Percentiles rank a stretch among this genome's conserved stretches.
Evolutionary conservation across 192 early-diverging fungal genomes (phyloP).

Genomic region (Umbelopsis vinacea): DNA sequence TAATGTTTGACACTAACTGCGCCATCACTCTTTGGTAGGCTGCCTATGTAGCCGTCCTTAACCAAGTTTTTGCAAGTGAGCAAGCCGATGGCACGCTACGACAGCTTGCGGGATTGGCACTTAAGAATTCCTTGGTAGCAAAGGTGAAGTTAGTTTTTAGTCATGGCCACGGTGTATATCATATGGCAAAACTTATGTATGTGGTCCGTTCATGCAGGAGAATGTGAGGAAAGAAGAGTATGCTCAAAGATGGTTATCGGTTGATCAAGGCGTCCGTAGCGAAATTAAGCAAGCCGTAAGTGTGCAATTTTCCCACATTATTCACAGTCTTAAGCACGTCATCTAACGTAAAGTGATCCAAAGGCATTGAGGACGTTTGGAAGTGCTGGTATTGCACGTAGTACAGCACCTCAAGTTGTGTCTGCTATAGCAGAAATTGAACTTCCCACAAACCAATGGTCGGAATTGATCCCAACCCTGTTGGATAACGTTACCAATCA

Average conservation of each 20-base stretch:
- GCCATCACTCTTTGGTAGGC: constrained; percentile 48
- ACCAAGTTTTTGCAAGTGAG: constrained; percentile 85
- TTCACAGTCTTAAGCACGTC: not conserved
- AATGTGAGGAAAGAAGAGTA: constrained; percentile 54
- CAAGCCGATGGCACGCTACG: constrained; percentile 65
- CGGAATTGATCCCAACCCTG: constrained; percentile 81
- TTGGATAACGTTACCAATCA: constrained; percentile 74
- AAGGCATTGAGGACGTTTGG: constrained; percentile 16
- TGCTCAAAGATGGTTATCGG: constrained; percentile 67
- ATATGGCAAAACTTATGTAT: not conserved
- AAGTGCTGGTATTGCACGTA: not conserved
- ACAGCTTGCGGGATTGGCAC: constrained; percentile 83
- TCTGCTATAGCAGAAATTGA: constrained; percentile 94
- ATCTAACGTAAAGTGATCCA: not conserved
- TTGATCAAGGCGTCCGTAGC: constrained; percentile 55
- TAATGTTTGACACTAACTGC: constrained; percentile 5
- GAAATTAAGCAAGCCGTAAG: constrained; percentile 75
- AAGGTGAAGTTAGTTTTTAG: constrained; percentile 58
- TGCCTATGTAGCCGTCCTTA: constrained; percentile 68
- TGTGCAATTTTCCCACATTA: not conserved
- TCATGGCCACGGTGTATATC: too few species aligned
- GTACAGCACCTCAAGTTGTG: constrained; percentile 59
- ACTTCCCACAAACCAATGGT: constrained; percentile 84
- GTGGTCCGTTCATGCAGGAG: constrained; percentile 41
- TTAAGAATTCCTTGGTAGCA: constrained; percentile 92